Evolutionary conservation across 306 rosid species (phyloP), one percentile per base, ranked within the genome.

Genomic region (Vicia villosa): DNA sequence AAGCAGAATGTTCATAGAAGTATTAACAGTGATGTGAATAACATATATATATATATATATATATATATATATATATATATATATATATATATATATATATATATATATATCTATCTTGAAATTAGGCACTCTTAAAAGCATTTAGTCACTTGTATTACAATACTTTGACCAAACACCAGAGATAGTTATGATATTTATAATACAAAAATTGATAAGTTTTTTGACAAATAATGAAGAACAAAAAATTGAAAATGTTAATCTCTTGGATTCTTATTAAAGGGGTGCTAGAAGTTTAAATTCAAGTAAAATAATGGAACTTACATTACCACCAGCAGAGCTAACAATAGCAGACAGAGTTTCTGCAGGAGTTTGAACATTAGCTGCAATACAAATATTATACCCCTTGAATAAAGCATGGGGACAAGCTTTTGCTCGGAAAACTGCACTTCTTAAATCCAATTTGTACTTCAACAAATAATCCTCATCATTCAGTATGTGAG

Each of bases 291-390:
- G 12, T 52, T 52, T 52, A 21, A 52, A 52, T 20, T 52, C 61
- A 16, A 54, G 61, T 13, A 8, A 24, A 34, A 54, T 37, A 54
- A 26, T 22, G 13, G 40, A 76, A 82, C 95, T 80, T 80, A 92
- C 98, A 83, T 89, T 83, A 71, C 92, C 98, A 75, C 98, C 96
- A 21, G 96, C 92, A 13, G 89, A 92, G 69, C 69, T 84, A 75
- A 89, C 87, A 75, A 92, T 83, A 56, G 86, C 77, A 57, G 92
- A 78, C 57, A 89, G 77, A 51, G 84, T 73, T 80, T 84, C 82
- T 7, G 82, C 78, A 20, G 91, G 71, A 68, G 88, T 87, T 74
- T 85, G 87, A 72, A 85, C 85, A 75, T 86, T 86, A 76, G 89
- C 82, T 28, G 88, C 74, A 68, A 92, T 86, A 74, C 87, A 89